Evolutionary conservation across 2,329 filamentous ascomycete species (phyloP).

Genomic region (Arthrinium puccinioides): DNA sequence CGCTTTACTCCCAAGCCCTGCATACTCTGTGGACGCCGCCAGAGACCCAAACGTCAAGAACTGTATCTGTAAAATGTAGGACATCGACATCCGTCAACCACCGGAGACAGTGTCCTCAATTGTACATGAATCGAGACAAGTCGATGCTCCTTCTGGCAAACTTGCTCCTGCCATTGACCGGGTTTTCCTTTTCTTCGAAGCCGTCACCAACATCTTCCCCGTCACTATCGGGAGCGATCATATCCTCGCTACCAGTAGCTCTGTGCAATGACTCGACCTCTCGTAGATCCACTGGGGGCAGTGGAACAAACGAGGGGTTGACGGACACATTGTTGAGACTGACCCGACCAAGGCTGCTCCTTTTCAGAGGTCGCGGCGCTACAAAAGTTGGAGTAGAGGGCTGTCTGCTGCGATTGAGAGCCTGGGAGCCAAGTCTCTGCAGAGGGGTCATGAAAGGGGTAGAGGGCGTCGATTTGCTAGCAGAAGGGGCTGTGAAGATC

Average conservation of each 20-base stretch:
- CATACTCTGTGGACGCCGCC: too few relatives aligned
- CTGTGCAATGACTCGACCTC: constrained; percentile 46
- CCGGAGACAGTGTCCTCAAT: constrained; percentile 5
- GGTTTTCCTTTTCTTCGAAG: constrained; percentile 14
- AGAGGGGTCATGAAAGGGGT: constrained; percentile 40
- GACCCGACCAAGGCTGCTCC: constrained; percentile 14
- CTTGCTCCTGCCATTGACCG: constrained; percentile 7
- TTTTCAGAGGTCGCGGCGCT: constrained; percentile 12
- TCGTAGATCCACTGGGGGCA: constrained; percentile 45
- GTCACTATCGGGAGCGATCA: constrained; percentile 45
- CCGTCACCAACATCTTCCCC: constrained; percentile 15
- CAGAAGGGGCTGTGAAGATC: constrained; percentile 32
- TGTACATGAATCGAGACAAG: constrained; percentile 41
- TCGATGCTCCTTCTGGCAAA: constrained; percentile 30
- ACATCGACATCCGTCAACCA: too few relatives aligned
- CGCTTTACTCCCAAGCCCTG: too few relatives aligned
- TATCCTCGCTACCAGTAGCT: constrained; percentile 47
- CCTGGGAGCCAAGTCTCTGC: constrained; percentile 43
- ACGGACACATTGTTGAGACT: constrained; percentile 31
- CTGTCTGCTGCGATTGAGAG: constrained; percentile 26
- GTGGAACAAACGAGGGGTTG: constrained; percentile 47
- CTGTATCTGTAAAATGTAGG: too few relatives aligned
- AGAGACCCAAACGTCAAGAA: too few relatives aligned
- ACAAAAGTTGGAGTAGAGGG: constrained; percentile 16
- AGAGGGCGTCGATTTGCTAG: constrained; percentile 33